These are phyloP conservation scores for Penicillium sp. DNA, from an alignment of 2,329 filamentous ascomycete species.

Conservation along the genomic window DNA sequence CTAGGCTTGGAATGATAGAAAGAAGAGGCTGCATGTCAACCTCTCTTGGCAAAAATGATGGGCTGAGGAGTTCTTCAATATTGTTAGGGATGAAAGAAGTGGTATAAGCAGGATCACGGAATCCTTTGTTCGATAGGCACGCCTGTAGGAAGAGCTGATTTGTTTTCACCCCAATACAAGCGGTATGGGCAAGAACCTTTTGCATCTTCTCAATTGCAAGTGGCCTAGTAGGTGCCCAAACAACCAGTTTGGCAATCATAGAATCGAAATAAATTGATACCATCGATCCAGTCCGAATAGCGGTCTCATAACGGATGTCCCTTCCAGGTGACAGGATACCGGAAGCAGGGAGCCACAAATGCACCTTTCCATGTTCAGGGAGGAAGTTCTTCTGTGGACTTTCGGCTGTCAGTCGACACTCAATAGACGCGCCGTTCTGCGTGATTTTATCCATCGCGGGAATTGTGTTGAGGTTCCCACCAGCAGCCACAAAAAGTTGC, in stretches of 20 bases:
- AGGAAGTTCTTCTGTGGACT: conserved; percentile 45
- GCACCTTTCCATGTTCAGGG: conserved; percentile 42
- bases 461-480: conserved; percentile 29
- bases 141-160: conserved; percentile 37
- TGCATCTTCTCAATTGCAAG: conserved; percentile 43
- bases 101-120: conserved; percentile 53
- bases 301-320: conserved; percentile 49
- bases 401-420: conserved; percentile 52
- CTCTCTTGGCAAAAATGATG: background rate
- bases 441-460: conserved; percentile 20
- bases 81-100: conserved; percentile 36
- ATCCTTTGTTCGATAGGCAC: conserved; percentile 28
- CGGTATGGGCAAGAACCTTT: conserved; percentile 37
- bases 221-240: conserved; percentile 46
- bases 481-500: conserved; percentile 43
- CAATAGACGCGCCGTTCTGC: conserved; percentile 48
- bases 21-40: conserved; percentile 5
- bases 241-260: conserved; percentile 53
- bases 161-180: conserved; percentile 71
- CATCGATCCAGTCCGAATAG: conserved; percentile 39
- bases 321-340: conserved; percentile 14
- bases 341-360: conserved; percentile 37
- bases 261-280: conserved; percentile 55
- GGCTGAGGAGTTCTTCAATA: conserved; percentile 29
- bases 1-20: conserved; percentile 22